These are phyloP conservation scores for Gracilariopsis chorda DNA, from an alignment of 23 red algal genomes.

Conservation along the genomic window DNA sequence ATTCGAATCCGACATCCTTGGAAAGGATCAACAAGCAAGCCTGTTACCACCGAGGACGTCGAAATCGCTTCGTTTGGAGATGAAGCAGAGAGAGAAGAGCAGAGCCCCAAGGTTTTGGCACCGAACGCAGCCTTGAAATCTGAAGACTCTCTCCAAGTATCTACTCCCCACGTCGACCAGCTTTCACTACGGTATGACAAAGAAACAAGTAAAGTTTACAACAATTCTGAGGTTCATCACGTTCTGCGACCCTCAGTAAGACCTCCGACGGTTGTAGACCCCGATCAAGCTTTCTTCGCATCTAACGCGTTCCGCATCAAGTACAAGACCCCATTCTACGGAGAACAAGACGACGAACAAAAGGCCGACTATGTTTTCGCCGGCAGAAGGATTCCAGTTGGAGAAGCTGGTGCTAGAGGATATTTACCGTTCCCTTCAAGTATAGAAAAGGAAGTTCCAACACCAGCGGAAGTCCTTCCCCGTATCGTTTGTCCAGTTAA, in stretches of 20 bases:
- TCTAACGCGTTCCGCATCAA: constrained; percentile 36
- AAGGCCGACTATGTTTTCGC: constrained; percentile 1
- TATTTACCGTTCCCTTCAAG: constrained; percentile 15
- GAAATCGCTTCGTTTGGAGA: constrained; percentile 9
- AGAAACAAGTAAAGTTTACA: constrained; percentile 27
- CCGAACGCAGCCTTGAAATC: not conserved
- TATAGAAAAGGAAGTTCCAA: not conserved
- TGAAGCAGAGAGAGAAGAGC: not conserved
- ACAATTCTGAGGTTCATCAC: constrained; percentile 19
- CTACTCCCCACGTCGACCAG: not conserved
- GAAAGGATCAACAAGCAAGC: not conserved
- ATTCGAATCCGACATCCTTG: not conserved
- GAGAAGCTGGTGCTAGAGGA: constrained; percentile 24
- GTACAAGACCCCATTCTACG: constrained; percentile 45
- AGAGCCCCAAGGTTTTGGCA: not conserved
- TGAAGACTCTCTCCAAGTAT: not conserved
- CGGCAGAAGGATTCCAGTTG: constrained; percentile 25
- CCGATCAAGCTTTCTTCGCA: not conserved
- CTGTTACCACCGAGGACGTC: not conserved
- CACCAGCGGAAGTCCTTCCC: constrained; percentile 33
- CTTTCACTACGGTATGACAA: not conserved
- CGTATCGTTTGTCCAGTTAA: constrained; percentile 41
- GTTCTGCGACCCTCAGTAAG: constrained; percentile 23
- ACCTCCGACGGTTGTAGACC: constrained; percentile 10
- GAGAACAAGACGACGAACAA: constrained; percentile 25